phyloP scores from a whole-genome alignment of 768 basidiomycete species.

The Strobilomyces dryophilus region DNA sequence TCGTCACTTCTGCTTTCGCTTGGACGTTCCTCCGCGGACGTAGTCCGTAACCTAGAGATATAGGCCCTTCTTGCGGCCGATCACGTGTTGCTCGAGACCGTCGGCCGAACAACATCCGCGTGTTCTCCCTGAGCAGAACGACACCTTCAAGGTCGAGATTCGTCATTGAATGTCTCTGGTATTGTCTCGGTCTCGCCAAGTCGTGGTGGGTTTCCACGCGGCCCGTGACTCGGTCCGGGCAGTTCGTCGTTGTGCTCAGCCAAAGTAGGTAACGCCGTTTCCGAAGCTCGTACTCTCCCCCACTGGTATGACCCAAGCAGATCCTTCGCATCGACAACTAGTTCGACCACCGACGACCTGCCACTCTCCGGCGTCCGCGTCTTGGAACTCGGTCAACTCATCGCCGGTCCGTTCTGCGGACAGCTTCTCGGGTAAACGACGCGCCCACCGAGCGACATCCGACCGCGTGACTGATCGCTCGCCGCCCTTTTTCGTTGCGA shows the following conservation, averaged over 20 bases:
- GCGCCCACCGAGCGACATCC: not conserved
- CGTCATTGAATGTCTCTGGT: not conserved
- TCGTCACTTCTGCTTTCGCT: no score
- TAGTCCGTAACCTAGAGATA: no score
- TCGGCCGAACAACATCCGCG: not conserved
- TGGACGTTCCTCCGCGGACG: not conserved
- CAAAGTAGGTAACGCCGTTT: slow-evolving; percentile 3
- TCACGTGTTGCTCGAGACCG: not conserved
- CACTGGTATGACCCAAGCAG: not conserved
- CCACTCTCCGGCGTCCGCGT: slow-evolving; percentile 62
- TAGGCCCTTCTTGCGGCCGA: not conserved
- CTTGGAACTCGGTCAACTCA: slow-evolving; percentile 65
- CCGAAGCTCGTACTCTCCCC: no score
- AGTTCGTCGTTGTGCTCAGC: not conserved
- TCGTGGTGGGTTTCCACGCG: no score
- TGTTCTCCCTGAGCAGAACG: not conserved
- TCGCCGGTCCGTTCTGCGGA: slow-evolving; percentile 70
- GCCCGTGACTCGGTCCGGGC: not conserved
- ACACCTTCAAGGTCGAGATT: not conserved
- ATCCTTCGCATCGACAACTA: slow-evolving; percentile 13
- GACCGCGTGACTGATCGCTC: not conserved
- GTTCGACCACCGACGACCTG: slow-evolving; percentile 31
- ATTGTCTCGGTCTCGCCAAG: not conserved
- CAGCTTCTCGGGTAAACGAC: slow-evolving; percentile 59
- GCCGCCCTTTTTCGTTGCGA: not conserved